Conservation (phyloP, 345 rosid genomes). For the Lumnitzera racemosa region DNA sequence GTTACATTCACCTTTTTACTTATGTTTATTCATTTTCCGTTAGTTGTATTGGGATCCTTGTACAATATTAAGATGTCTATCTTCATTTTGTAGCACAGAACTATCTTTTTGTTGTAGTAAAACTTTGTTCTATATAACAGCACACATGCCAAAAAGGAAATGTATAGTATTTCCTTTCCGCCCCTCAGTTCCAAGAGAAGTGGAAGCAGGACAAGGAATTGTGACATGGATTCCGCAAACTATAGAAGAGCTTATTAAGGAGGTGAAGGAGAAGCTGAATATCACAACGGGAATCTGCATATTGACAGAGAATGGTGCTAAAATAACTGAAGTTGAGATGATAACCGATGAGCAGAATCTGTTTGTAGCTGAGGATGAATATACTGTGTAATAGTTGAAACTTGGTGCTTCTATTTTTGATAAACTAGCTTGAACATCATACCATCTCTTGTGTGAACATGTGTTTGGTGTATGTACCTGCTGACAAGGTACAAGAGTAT, state of each 20-base stretch:
- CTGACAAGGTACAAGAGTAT: too few species aligned
- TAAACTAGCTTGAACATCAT: too few species aligned
- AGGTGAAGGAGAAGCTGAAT: slow-evolving; percentile 32
- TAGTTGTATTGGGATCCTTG: too few species aligned
- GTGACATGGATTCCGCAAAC: slow-evolving; percentile 64
- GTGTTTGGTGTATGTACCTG: too few species aligned
- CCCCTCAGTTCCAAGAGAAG: slow-evolving; percentile 35
- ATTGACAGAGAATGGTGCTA: slow-evolving; percentile 52
- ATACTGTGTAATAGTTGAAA: background rate
- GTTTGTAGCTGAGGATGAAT: slow-evolving; percentile 24
- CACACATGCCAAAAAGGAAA: slow-evolving; percentile 23
- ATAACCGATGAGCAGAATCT: slow-evolving; percentile 55
- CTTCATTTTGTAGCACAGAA: background rate
- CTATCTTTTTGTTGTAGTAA: background rate
- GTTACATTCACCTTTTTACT: too few species aligned
- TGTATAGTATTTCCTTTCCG: slow-evolving; percentile 59
- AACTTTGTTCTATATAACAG: background rate
- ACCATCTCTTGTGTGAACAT: too few species aligned
- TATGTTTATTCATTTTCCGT: too few species aligned
- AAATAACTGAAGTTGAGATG: slow-evolving; percentile 51
- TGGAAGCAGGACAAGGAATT: slow-evolving; percentile 42
- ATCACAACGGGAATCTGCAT: slow-evolving; percentile 22
- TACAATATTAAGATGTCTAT: too few species aligned
- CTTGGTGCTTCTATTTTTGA: too few species aligned
- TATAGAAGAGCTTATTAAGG: slow-evolving; percentile 46